Conservation (phyloP, 768 basidiomycete species). For the Leccinum truebloodii region DNA sequence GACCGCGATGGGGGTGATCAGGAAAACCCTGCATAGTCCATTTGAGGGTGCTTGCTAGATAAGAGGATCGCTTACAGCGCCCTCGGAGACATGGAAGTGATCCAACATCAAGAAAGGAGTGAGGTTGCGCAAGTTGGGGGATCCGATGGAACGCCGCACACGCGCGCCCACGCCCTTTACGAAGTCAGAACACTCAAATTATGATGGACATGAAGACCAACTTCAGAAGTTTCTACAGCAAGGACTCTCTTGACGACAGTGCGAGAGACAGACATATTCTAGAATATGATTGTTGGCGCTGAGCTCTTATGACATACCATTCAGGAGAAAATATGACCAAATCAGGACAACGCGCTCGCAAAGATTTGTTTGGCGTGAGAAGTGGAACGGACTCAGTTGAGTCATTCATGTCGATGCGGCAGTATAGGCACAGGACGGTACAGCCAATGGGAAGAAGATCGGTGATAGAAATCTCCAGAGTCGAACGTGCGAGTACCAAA, state of each 20-base stretch:
- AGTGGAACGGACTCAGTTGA: no score
- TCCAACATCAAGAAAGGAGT: conserved; percentile 92
- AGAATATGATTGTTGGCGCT: no score
- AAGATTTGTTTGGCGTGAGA: no score
- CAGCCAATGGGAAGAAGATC: background rate
- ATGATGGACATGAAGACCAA: conserved; percentile 20
- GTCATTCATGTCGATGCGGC: no score
- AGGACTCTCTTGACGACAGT: conserved; percentile 75
- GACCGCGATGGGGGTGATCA: conserved; percentile 92
- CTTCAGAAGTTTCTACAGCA: conserved; percentile 75
- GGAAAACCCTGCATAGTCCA: conserved; percentile 67
- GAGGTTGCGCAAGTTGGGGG: conserved; percentile 69
- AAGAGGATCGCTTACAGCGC: conserved; percentile 52
- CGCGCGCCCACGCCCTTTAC: conserved; percentile 73
- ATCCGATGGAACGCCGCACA: conserved; percentile 87
- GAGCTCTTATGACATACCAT: no score
- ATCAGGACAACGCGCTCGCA: no score
- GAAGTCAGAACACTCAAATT: conserved; percentile 2
- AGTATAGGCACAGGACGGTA: no score
- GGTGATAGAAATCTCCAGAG: background rate
- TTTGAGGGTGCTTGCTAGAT: background rate
- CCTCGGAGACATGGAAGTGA: conserved; percentile 71
- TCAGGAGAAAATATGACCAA: no score
- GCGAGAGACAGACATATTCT: conserved; percentile 46
- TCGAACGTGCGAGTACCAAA: conserved; percentile 30